phyloP scores from a whole-genome alignment of 257 asterid genomes.

The Solanum habrochaites region DNA sequence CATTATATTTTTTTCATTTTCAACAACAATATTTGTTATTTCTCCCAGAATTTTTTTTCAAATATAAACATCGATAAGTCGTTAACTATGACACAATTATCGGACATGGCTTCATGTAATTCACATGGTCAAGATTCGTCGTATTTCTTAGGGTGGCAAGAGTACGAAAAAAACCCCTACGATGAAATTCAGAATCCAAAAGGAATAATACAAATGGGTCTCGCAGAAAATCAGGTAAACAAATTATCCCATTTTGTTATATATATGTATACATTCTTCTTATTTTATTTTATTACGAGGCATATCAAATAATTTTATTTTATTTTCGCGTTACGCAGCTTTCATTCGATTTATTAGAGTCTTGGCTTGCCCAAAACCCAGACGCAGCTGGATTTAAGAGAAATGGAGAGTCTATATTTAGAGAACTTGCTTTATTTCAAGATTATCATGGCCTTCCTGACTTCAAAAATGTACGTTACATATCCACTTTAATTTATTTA shows the following conservation, averaged over 20 bases:
- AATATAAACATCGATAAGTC: not conserved
- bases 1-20: not conserved
- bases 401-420: not conserved
- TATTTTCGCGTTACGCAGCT: not conserved
- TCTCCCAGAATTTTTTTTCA: not conserved
- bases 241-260: not conserved
- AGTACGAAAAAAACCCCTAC: not conserved
- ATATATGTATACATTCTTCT: not conserved
- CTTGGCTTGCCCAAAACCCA: conserved; percentile 1
- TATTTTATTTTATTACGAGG: not conserved
- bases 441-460: not conserved
- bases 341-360: not conserved
- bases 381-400: conserved; percentile 1
- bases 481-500: not conserved
- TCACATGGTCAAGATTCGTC: not conserved
- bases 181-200: not conserved
- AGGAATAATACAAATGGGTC: conserved; percentile 1
- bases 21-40: not conserved
- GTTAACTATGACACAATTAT: not conserved
- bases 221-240: not conserved
- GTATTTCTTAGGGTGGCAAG: not conserved
- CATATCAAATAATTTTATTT: not conserved
- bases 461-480: not conserved
- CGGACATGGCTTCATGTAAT: not conserved
- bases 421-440: conserved; percentile 4